Evolutionary conservation across 805 yeast species (phyloP), one percentile per base, ranked within the genome.

Genomic region (Starmerella cellae): DNA sequence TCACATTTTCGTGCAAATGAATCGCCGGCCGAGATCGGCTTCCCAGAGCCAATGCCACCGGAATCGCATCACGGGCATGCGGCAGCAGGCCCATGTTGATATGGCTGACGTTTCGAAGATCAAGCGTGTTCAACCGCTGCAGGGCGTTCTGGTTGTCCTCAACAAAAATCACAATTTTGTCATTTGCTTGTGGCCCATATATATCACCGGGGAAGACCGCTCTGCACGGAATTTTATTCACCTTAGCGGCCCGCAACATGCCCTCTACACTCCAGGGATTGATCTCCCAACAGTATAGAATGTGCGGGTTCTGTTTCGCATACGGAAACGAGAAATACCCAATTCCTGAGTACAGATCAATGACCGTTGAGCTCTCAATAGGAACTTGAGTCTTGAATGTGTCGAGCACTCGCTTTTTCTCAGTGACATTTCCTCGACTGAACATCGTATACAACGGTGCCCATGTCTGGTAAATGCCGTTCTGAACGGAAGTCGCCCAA

Each of bases 391-490:
- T 5, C 10, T 35, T 34, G n/a, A 49, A 54, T 3, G 31, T 31
- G 0, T 58, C 57, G 32, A 82, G 55, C 0, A 83, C 67, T 18
- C 95, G 60, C 13, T 74, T 69, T 57, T 83, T 83, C 55, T 83
- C 95, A 49, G 79, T 79, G 52, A 84, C 73, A 56, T 83, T 83
- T 1, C 95, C 95, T 17, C 95, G 60, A 38, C 87, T 77, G 56
- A 84, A 84, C 95, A 83, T 83, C 2, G 94, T 82, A 54, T 74
- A 78, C 42, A 69, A 57, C 2, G 95, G 95, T 5, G 88, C 82
- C 95, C 95, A 83, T 9, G 71, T 68, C 54, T 83, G 95, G 48
- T 57, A 64, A 3, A 83, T 74, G 2, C 84, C 85, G 57, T 84
- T 82, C 53, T 83, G 95, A 2, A 66, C 60, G 1, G 68, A 68